phyloP scores from a whole-genome alignment of 2,329 filamentous ascomycete genomes.

The Bipolaris gigantea region DNA sequence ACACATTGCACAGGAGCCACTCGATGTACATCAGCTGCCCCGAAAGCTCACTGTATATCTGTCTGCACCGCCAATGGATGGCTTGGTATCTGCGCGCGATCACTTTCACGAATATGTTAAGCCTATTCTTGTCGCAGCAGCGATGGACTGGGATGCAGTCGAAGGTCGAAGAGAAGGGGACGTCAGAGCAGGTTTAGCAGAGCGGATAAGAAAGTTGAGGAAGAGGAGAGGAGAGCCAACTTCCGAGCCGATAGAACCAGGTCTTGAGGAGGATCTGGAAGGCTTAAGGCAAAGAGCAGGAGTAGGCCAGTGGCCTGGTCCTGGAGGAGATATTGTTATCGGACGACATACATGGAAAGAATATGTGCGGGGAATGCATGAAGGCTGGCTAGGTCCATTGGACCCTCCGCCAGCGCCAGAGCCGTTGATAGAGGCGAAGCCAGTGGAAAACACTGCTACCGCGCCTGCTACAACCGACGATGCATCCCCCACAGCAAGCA shows the following conservation, averaged over 20 bases:
- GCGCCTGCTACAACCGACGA: slow-evolving; percentile 33
- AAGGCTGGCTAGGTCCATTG: slow-evolving; percentile 91
- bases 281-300: slow-evolving; percentile 66
- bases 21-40: slow-evolving; percentile 73
- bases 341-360: slow-evolving; percentile 97
- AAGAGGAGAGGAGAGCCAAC: slow-evolving; percentile 61
- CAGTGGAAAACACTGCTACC: slow-evolving; percentile 12
- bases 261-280: slow-evolving; percentile 62
- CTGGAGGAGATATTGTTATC: slow-evolving; percentile 82
- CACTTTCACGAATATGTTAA: slow-evolving; percentile 97
- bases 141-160: slow-evolving; percentile 93
- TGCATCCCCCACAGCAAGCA: slow-evolving; percentile 37
- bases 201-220: slow-evolving; percentile 73
- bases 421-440: slow-evolving; percentile 24
- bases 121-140: slow-evolving; percentile 84
- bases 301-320: slow-evolving; percentile 70
- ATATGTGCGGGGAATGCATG: slow-evolving; percentile 88
- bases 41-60: slow-evolving; percentile 86
- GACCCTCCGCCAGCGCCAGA: slow-evolving; percentile 56
- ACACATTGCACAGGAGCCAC: slow-evolving; percentile 75
- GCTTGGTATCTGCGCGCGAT: slow-evolving; percentile 80
- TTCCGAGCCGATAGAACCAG: slow-evolving; percentile 49
- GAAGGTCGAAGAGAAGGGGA: slow-evolving; percentile 94
- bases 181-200: slow-evolving; percentile 80
- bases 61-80: slow-evolving; percentile 82